phyloP scores from a whole-genome alignment of 2,329 filamentous ascomycete genomes.

The Ceratocystiopsis minuta region DNA sequence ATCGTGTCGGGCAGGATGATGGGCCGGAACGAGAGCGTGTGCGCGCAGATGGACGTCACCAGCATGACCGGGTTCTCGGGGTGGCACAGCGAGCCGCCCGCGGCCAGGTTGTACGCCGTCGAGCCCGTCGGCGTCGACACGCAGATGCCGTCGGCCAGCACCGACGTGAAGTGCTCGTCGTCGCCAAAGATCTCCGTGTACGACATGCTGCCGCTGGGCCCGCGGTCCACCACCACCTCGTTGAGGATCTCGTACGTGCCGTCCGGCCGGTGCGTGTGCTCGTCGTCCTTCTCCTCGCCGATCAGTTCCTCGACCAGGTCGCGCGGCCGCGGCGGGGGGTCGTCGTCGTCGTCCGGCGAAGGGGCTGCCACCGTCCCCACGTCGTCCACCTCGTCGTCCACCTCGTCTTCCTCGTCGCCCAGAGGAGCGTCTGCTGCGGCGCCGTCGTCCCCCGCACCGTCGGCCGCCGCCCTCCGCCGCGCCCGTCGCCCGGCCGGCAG shows the following conservation, averaged over 20 bases:
- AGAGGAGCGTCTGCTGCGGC: too few species aligned
- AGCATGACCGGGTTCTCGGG: constrained; percentile 94
- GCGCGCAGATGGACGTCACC: constrained; percentile 83
- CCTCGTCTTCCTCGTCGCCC: constrained; percentile 5
- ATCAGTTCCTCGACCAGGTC: constrained; percentile 83
- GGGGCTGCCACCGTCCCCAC: background rate
- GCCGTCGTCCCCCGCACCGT: background rate
- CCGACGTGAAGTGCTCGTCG: constrained; percentile 85
- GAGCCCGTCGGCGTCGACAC: constrained; percentile 89
- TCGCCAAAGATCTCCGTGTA: constrained; percentile 85
- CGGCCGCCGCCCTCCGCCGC: constrained; percentile 2
- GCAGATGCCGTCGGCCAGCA: constrained; percentile 83
- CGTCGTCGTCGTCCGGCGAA: constrained; percentile 5
- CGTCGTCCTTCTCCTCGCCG: constrained; percentile 67
- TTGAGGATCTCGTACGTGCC: constrained; percentile 82
- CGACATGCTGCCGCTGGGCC: constrained; percentile 87
- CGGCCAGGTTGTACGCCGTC: constrained; percentile 88
- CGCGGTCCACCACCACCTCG: constrained; percentile 88
- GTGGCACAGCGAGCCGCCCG: constrained; percentile 87
- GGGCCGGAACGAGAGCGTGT: constrained; percentile 88
- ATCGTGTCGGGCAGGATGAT: constrained; percentile 94
- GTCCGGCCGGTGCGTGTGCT: constrained; percentile 70
- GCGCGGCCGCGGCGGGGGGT: constrained; percentile 9
- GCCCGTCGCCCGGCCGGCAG: too few species aligned
- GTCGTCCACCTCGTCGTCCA: constrained; percentile 21